Conservation (phyloP, 2,329 filamentous ascomycete species). For the Claviceps sp. region DNA sequence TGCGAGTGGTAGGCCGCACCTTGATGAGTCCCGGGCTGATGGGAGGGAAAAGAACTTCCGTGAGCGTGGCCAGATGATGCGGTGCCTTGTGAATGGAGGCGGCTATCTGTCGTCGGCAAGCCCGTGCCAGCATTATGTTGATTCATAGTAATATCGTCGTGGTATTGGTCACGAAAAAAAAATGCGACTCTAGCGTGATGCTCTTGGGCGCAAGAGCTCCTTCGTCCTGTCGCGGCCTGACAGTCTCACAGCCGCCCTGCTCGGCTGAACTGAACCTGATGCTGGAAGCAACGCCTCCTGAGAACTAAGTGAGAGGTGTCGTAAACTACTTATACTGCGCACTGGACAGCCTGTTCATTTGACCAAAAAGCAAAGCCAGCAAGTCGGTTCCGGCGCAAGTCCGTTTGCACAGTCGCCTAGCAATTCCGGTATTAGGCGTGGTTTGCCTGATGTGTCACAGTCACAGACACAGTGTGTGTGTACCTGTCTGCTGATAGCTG, state of each 20-base stretch:
- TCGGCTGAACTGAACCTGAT: conserved; percentile 1
- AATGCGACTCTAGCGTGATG: background rate
- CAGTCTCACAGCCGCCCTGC: background rate
- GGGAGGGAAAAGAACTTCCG: background rate
- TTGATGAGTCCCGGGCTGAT: background rate
- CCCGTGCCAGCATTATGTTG: conserved; percentile 3
- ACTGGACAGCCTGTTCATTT: background rate
- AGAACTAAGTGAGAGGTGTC: background rate
- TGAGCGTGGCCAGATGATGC: background rate
- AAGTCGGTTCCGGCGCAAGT: background rate
- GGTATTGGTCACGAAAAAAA: conserved; percentile 1
- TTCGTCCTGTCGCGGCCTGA: conserved; percentile 2
- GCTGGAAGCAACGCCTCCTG: conserved; percentile 1
- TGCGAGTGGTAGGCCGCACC: background rate
- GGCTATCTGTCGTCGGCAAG: conserved; percentile 2
- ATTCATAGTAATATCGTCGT: background rate
- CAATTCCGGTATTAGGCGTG: background rate
- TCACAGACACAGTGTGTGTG: too few relatives aligned
- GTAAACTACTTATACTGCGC: background rate
- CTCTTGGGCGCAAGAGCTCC: background rate
- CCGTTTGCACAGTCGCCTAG: background rate
- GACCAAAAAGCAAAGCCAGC: background rate
- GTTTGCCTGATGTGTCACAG: conserved; percentile 5
- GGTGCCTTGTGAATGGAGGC: conserved; percentile 5
- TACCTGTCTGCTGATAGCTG: conserved; percentile 1